A percentile compares a stretch with the other conserved stretches of the same genome.
Evolutionary conservation across 148 eudicot genomes (phyloP).

Genomic region (Cornus florida): DNA sequence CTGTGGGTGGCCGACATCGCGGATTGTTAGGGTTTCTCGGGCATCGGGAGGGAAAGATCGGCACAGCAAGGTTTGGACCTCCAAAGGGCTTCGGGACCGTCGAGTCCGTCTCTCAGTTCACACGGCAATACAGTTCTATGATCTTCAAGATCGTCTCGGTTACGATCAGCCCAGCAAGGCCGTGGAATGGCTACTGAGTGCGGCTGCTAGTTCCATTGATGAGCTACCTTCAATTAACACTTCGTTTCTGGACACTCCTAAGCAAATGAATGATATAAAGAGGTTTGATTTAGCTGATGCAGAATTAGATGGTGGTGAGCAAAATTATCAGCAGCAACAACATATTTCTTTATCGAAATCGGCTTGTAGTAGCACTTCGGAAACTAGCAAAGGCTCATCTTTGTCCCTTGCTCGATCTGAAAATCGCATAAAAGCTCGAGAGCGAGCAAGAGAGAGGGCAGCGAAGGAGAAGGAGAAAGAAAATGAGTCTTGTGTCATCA

Average conservation of each 20-base stretch:
- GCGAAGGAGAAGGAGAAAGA: slow-evolving; percentile 63
- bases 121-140: slow-evolving; percentile 90
- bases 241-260: slow-evolving; percentile 54
- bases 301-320: slow-evolving; percentile 31
- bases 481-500: slow-evolving; percentile 14
- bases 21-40: slow-evolving; percentile 92
- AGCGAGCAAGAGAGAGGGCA: slow-evolving; percentile 72
- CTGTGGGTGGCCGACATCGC: slow-evolving; percentile 70
- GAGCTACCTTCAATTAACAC: slow-evolving; percentile 66
- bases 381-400: slow-evolving; percentile 83
- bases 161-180: slow-evolving; percentile 95
- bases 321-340: slow-evolving; percentile 16
- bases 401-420: slow-evolving; percentile 65
- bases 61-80: slow-evolving; percentile 90
- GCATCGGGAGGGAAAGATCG: slow-evolving; percentile 92
- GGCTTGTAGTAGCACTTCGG: slow-evolving; percentile 77
- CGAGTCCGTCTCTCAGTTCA: slow-evolving; percentile 78
- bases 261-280: slow-evolving; percentile 42
- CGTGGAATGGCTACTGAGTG: slow-evolving; percentile 88
- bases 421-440: slow-evolving; percentile 69
- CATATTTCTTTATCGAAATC: slow-evolving; percentile 43
- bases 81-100: slow-evolving; percentile 79
- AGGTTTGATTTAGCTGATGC: slow-evolving; percentile 30
- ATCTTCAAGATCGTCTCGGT: slow-evolving; percentile 80
- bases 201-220: slow-evolving; percentile 62